These are phyloP conservation scores for Malbranchea zuffiana DNA, from an alignment of 2,329 filamentous ascomycete genomes.

Conservation along the genomic window DNA sequence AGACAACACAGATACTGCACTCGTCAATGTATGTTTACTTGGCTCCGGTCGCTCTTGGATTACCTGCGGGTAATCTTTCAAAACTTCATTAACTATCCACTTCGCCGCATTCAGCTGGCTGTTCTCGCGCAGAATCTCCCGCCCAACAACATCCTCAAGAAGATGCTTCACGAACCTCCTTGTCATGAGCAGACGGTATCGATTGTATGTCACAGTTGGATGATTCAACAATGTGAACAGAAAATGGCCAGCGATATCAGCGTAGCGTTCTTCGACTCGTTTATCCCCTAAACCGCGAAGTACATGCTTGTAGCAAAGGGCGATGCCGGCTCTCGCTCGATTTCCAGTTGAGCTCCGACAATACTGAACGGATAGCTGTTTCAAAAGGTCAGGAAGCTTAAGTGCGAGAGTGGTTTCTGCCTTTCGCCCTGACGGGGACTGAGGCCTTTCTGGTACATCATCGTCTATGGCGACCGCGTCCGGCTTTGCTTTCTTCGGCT, in stretches of 20 bases:
- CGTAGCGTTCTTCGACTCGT: conserved; percentile 72
- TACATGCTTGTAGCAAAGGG: conserved; percentile 75
- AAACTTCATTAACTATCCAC: conserved; percentile 69
- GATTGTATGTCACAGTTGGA: conserved; percentile 64
- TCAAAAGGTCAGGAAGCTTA: conserved; percentile 65
- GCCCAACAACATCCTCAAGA: conserved; percentile 71
- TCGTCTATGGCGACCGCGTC: conserved; percentile 65
- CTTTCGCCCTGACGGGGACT: conserved; percentile 43
- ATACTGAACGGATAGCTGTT: conserved; percentile 70
- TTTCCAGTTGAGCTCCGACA: conserved; percentile 67
- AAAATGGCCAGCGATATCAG: conserved; percentile 68
- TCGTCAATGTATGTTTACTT: conserved; percentile 71
- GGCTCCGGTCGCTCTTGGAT: conserved; percentile 81
- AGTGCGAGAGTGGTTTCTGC: conserved; percentile 59
- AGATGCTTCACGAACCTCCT: conserved; percentile 75
- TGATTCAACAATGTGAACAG: conserved; percentile 70
- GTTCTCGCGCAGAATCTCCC: conserved; percentile 73
- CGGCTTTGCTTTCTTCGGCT: conserved; percentile 54
- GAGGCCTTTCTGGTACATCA: conserved; percentile 58
- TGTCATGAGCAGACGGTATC: conserved; percentile 75
- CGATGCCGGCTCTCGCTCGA: conserved; percentile 68
- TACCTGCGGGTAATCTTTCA: conserved; percentile 90
- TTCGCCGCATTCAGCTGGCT: conserved; percentile 76
- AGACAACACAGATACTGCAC: conserved; percentile 65
- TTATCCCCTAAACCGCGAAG: conserved; percentile 68